Percentiles rank a stretch among this genome's conserved stretches.
phyloP scores from a whole-genome alignment of 495 filamentous ascomycete genomes.

The Lasiosphaeria hispida region DNA sequence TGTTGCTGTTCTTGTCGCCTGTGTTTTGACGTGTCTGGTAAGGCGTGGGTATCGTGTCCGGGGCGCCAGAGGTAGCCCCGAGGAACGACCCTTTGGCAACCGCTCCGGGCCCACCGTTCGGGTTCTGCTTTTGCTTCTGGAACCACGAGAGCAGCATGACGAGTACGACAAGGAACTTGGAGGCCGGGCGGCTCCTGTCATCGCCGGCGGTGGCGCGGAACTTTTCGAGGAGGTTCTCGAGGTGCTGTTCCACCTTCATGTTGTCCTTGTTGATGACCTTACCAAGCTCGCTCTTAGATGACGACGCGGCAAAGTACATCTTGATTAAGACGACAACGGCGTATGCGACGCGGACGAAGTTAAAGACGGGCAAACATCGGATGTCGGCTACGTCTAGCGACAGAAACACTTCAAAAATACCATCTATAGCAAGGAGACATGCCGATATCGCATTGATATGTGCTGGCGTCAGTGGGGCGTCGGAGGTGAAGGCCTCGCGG shows the following conservation, averaged over 20 bases:
- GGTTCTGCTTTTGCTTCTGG: constrained; percentile 39
- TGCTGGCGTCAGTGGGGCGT: constrained; percentile 52
- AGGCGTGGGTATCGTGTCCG: constrained; percentile 7
- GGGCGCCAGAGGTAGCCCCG: constrained; percentile 10
- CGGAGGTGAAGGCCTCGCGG: constrained; percentile 36
- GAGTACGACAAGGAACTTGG: constrained; percentile 75
- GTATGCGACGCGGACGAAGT: constrained; percentile 72
- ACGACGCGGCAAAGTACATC: constrained; percentile 73
- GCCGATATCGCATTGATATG: constrained; percentile 71
- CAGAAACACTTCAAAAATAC: constrained; percentile 68
- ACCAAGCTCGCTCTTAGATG: constrained; percentile 65
- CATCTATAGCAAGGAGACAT: constrained; percentile 70
- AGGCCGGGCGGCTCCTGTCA: constrained; percentile 64
- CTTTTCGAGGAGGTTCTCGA: constrained; percentile 63
- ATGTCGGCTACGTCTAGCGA: constrained; percentile 59
- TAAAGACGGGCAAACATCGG: constrained; percentile 70
- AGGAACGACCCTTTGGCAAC: not conserved
- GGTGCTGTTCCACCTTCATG: constrained; percentile 71
- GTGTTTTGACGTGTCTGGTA: constrained; percentile 1
- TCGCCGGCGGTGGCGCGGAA: constrained; percentile 63
- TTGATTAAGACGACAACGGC: constrained; percentile 86
- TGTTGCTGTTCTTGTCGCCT: constrained; percentile 21
- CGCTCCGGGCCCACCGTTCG: constrained; percentile 1
- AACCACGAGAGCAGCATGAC: constrained; percentile 74
- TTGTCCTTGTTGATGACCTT: constrained; percentile 72